Base-by-base conservation (phyloP, 257 asterid species). In the Salvia splendens region DNA sequence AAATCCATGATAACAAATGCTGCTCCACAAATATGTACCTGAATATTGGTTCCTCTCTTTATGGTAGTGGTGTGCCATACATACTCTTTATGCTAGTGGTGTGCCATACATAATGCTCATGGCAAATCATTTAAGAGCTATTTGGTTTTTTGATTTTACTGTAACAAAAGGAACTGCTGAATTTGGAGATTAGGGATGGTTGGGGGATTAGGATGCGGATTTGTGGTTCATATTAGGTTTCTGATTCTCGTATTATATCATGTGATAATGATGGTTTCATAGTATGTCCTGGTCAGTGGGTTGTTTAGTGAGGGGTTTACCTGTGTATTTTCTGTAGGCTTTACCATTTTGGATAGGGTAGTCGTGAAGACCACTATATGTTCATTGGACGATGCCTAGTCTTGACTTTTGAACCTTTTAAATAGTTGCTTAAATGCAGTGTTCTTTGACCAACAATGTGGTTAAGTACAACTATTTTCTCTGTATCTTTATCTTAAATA, bases 401-500 rank as follows among this genome's bases (percentile, higher is more conserved):
- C 28, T 75, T 62, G 65, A 28, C 30, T 41, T 41, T 33, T 59
- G 48, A 51, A 42, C 20, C 50, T 52, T 48, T 47, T 41, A 24
- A 28, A 28, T 55, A 16, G 57, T 57, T 49, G 56, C 62, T 60
- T 56, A 36, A 8, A 54, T 50, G 43, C 16, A 43, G 61, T 70
- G 45, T 67, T 69, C 42, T 10, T 48, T 65, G 70, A 48, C 32
- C 42, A 61, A 20, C 61, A 38, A 40, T 43, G 41, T 32, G 55
- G 58, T 38, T 67, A 15, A 33, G 47, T 57, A 35, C 54, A 24
- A 51, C 54, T 55, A 48, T 38, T 63, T 52, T 17, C 69, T 71
- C 43, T 51, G 38, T 38, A 12, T 40, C 11, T 47, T 56, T 73
- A 40, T 30, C 59, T 62, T 70, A 59, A 47, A 65, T 72, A 38